Evolutionary conservation across 768 basidiomycete species (phyloP).

Genomic region (Mycena kentingensis): DNA sequence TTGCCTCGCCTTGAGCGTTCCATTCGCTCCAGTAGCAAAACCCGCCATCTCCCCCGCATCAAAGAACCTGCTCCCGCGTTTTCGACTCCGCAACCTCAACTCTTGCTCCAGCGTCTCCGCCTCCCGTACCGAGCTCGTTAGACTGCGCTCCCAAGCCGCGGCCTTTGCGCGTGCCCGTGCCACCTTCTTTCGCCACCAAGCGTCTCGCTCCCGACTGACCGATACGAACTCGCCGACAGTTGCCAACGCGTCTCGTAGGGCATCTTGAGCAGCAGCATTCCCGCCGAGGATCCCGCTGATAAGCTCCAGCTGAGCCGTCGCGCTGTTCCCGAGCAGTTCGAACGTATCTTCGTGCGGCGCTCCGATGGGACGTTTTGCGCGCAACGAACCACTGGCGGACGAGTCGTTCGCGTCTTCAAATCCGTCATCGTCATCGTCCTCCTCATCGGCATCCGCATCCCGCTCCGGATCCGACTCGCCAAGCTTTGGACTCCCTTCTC

Average conservation of each 20-base stretch:
- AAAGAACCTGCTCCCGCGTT: conserved; percentile 60
- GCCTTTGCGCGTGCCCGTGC: conserved; percentile 65
- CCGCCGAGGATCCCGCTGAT: conserved; percentile 53
- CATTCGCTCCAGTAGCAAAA: conserved; percentile 3
- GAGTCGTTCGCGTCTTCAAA: conserved; percentile 39
- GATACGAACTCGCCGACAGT: conserved; percentile 65
- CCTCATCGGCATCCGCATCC: conserved; percentile 24
- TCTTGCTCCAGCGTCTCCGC: conserved; percentile 84
- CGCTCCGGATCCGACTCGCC: conserved; percentile 27
- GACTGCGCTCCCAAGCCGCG: conserved; percentile 86
- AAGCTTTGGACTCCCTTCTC: conserved; percentile 28
- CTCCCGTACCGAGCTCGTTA: conserved; percentile 82
- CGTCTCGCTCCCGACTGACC: conserved; percentile 78
- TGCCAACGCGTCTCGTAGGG: conserved; percentile 61
- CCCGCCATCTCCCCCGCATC: conserved; percentile 35
- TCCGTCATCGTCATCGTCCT: conserved; percentile 26
- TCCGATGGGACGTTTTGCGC: conserved; percentile 15
- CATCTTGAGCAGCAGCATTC: conserved; percentile 42
- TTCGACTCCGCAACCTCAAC: conserved; percentile 60
- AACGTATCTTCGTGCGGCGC: conserved; percentile 64
- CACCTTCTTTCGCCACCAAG: conserved; percentile 71
- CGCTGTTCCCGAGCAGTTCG: conserved; percentile 69
- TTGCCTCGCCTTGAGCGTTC: conserved; percentile 27
- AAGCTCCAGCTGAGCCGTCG: conserved; percentile 77
- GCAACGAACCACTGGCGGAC: conserved; percentile 44